Conservation (phyloP, 352 stramenopile species). For the Globisporangium radiosum region DNA sequence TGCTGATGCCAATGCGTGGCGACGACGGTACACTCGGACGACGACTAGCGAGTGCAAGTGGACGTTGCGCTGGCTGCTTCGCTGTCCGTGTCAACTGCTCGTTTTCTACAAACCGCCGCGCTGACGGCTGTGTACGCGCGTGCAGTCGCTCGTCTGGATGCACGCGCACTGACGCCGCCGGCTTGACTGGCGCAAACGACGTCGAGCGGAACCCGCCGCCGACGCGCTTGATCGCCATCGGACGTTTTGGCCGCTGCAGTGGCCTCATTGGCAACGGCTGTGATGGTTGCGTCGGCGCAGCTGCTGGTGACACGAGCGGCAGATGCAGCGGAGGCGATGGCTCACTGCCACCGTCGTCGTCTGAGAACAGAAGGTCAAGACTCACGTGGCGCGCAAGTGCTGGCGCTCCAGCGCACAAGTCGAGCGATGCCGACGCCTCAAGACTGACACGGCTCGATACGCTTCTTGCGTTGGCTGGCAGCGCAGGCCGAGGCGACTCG, state of each 20-base stretch:
- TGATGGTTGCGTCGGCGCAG: neutral
- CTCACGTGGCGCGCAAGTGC: conserved; percentile 19
- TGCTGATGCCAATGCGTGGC: conserved; percentile 4
- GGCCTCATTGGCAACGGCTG: neutral
- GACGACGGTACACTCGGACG: conserved; percentile 9
- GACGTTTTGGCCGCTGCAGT: conserved; percentile 10
- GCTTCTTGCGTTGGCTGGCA: neutral
- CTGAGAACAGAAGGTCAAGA: conserved; percentile 54
- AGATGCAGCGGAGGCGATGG: neutral
- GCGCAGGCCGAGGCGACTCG: neutral
- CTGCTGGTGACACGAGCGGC: neutral
- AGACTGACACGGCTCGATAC: neutral
- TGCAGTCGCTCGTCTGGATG: neutral
- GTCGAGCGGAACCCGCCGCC: conserved; percentile 51
- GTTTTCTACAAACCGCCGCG: neutral
- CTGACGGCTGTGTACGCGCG: conserved; percentile 3
- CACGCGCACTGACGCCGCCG: conserved; percentile 3
- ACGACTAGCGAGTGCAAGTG: conserved; percentile 7
- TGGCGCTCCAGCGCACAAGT: neutral
- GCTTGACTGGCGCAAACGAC: conserved; percentile 10
- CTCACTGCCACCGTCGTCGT: conserved; percentile 4
- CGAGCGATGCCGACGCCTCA: neutral
- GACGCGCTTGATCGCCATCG: conserved; percentile 37
- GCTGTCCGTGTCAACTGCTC: neutral
- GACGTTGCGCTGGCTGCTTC: neutral